These are phyloP conservation scores for Dryadomyces sulphureus DNA, from an alignment of 2,329 filamentous ascomycete genomes.

Conservation along the genomic window DNA sequence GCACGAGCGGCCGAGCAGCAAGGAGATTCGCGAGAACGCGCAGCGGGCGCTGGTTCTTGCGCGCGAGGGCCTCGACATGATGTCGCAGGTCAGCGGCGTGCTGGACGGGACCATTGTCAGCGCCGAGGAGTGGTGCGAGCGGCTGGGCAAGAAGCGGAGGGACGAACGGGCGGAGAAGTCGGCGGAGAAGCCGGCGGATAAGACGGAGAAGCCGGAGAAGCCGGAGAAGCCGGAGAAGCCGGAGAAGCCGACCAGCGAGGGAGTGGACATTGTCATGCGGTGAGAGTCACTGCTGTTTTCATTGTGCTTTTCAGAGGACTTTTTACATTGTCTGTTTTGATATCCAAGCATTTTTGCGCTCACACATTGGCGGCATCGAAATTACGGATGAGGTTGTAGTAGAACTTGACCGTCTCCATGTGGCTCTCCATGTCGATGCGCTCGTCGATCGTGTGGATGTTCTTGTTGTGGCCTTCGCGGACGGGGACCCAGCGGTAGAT, in stretches of 20 bases:
- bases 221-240: background rate
- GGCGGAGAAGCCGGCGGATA: background rate
- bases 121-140: conserved; percentile 82
- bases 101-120: conserved; percentile 80
- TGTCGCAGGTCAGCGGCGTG: conserved; percentile 76
- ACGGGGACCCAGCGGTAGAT: conserved; percentile 33
- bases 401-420: conserved; percentile 22
- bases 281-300: too few relatives aligned
- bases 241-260: background rate
- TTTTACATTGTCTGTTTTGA: too few relatives aligned
- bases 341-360: background rate
- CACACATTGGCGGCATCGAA: conserved; percentile 18
- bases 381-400: conserved; percentile 24
- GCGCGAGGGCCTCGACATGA: conserved; percentile 85
- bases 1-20: conserved; percentile 11
- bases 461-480: conserved; percentile 17
- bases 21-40: conserved; percentile 40
- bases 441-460: conserved; percentile 27
- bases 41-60: conserved; percentile 74
- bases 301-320: too few relatives aligned
- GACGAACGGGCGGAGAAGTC: conserved; percentile 10
- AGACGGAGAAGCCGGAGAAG: background rate
- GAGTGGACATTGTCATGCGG: background rate
- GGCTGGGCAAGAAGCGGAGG: conserved; percentile 41
- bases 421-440: conserved; percentile 20